Evolutionary conservation across 805 yeast species (phyloP), one percentile per base, ranked within the genome.

Genomic region (Pichia paraexigua): DNA sequence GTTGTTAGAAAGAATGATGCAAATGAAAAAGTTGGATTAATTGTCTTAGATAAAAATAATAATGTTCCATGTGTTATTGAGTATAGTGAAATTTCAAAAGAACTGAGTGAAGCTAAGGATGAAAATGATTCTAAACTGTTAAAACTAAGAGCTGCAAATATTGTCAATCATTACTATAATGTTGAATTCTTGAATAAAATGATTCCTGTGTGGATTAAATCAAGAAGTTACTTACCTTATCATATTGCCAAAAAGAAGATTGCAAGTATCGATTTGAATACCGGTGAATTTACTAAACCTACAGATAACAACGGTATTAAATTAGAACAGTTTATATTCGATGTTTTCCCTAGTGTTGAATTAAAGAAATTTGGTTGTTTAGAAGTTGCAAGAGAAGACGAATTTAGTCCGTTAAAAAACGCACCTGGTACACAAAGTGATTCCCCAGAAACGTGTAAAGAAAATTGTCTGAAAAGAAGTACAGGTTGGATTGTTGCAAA

Each of bases 271-370:
- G 80, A 82, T 60, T 57, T 69, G 22, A 63, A 60, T 1, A 70
- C 79, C 0, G 80, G 80, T 30, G 65, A 71, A 47, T 64, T 70
- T 41, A 61, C 72, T 28, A 80, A 78, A 59, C 97, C 98, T n/a
- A 59, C 73, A 1, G 77, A 73, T 52, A 87, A 92, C 45, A 94
- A 94, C 66, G 99, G 98, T 43, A 83, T 92, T 63, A 94, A 94
- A 67, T 75, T 94, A 63, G 99, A 94, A 68, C 98, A 92, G 67
- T 94, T 94, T 62, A 95, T 94, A 52, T 94, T 94, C 71, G 99
- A 94, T 64, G 95, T 94, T 24, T 94, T 94, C 70, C 91, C 91
- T 47, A 77, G 82, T 30, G 84, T 94, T 37, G 76, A 79, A 13
- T 64, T 91, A 55, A 64, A 66, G 17, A 79, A 79, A 61, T 94